Percentiles rank a stretch among this genome's conserved stretches.
phyloP scores from a whole-genome alignment of 1,139 yeast genomes.

The Kodamaea sp. region DNA sequence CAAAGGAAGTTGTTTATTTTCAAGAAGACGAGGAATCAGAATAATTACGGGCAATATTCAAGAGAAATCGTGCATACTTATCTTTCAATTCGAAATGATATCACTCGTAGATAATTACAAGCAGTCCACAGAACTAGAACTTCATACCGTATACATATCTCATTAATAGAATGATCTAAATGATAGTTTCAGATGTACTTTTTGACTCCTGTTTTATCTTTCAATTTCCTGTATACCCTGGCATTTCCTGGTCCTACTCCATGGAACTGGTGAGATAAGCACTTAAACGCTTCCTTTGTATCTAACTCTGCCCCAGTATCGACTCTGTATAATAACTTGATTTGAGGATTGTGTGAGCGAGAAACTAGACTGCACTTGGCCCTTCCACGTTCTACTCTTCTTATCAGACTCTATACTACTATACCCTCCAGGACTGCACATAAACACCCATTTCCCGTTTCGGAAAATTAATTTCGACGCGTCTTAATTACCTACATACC shows the following conservation, averaged over 20 bases:
- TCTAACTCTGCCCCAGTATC: slow-evolving; percentile 65
- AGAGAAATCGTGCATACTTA: too few species aligned
- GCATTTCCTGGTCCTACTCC: slow-evolving; percentile 42
- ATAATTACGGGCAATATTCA: too few species aligned
- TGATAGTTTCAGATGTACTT: too few species aligned
- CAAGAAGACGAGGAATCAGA: too few species aligned
- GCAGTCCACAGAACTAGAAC: too few species aligned
- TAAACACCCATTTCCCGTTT: not conserved
- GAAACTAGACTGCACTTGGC: too few species aligned
- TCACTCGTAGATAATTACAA: too few species aligned
- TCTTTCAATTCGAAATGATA: too few species aligned
- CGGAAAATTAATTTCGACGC: not conserved
- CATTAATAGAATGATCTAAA: too few species aligned
- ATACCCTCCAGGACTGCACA: too few species aligned
- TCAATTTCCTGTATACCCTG: slow-evolving; percentile 13
- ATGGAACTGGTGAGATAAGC: slow-evolving; percentile 83
- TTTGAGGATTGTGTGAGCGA: slow-evolving; percentile 71
- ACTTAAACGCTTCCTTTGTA: slow-evolving; percentile 82
- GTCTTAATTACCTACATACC: not conserved
- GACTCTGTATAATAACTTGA: slow-evolving; percentile 67
- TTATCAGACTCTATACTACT: not conserved
- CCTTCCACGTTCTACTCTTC: slow-evolving; percentile 26
- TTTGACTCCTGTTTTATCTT: slow-evolving; percentile 7
- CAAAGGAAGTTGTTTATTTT: too few species aligned
- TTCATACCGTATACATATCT: too few species aligned